Percentiles rank a stretch among this genome's conserved stretches.
Evolutionary conservation across 441 rosid species (phyloP).

Genomic region (Populus hybrid): DNA sequence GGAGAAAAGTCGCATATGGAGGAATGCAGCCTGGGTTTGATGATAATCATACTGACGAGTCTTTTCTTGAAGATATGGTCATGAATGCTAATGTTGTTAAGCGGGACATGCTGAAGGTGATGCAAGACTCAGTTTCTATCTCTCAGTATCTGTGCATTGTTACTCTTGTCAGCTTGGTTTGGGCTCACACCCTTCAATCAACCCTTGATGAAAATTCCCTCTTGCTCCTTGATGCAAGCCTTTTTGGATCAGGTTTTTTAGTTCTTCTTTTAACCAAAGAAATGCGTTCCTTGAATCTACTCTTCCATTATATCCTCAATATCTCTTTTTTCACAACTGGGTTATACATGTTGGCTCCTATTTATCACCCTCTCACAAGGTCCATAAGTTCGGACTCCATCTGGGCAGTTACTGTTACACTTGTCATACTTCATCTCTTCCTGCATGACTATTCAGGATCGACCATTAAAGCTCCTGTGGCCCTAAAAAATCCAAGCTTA

Average conservation of each 20-base stretch:
- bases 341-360: conserved; percentile 65
- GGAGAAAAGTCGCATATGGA: conserved; percentile 88
- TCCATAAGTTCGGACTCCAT: conserved; percentile 88
- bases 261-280: conserved; percentile 65
- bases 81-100: conserved; percentile 83
- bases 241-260: conserved; percentile 57
- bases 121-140: no score
- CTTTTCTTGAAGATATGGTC: conserved; percentile 82
- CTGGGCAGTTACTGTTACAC: conserved; percentile 61
- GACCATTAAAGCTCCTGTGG: conserved; percentile 62
- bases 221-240: conserved; percentile 59
- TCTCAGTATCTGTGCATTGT: conserved; percentile 82
- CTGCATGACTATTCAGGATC: conserved; percentile 77
- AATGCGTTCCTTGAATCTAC: conserved; percentile 63
- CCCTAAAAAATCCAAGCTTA: conserved; percentile 55
- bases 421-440: conserved; percentile 77
- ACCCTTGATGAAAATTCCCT: conserved; percentile 59
- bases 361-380: conserved; percentile 74
- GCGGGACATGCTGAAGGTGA: conserved; percentile 64
- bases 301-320: conserved; percentile 56
- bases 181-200: conserved; percentile 72
- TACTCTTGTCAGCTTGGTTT: conserved; percentile 68
- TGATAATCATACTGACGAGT: conserved; percentile 78
- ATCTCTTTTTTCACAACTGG: conserved; percentile 65
- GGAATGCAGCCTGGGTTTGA: conserved; percentile 88